phyloP scores from a whole-genome alignment of 768 basidiomycete genomes.

The Termitomyces eurrhizus region DNA sequence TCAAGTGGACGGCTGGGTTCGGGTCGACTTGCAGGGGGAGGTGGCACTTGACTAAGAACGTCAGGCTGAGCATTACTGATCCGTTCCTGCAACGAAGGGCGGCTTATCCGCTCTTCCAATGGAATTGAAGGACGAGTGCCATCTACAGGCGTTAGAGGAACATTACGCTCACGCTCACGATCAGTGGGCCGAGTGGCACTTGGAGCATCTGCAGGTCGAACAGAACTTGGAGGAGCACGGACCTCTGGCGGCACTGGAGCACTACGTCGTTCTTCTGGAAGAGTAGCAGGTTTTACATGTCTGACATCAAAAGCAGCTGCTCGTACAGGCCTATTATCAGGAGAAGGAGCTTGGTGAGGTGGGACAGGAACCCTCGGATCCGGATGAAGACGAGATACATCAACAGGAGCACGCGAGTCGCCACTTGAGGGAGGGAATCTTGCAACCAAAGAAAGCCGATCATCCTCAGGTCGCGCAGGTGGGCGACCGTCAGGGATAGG shows the following conservation, averaged over 20 bases:
- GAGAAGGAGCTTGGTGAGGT: constrained; percentile 17
- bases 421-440: constrained; percentile 14
- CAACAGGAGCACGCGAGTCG: constrained; percentile 22
- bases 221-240: constrained; percentile 11
- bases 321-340: constrained; percentile 21
- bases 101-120: constrained; percentile 38
- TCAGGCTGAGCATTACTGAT: constrained; percentile 26
- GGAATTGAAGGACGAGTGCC: constrained; percentile 18
- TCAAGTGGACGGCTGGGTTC: constrained; percentile 29
- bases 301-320: constrained; percentile 27
- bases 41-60: constrained; percentile 3
- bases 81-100: constrained; percentile 32
- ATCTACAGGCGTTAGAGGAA: constrained; percentile 13
- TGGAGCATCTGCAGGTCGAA: constrained; percentile 18
- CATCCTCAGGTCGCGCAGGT: constrained; percentile 13
- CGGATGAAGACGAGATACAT: constrained; percentile 22
- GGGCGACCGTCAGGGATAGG: constrained; percentile 15
- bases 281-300: constrained; percentile 24
- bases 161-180: constrained; percentile 11
- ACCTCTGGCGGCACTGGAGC: constrained; percentile 8
- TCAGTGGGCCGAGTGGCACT: constrained; percentile 16
- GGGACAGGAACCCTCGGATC: constrained; percentile 25
- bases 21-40: constrained; percentile 10
- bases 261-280: constrained; percentile 24
- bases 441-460: constrained; percentile 15